Percentiles rank a stretch among this genome's conserved stretches.
These are phyloP conservation scores for Butyriboletus loyo DNA, from an alignment of 768 basidiomycete genomes.

Conservation along the genomic window DNA sequence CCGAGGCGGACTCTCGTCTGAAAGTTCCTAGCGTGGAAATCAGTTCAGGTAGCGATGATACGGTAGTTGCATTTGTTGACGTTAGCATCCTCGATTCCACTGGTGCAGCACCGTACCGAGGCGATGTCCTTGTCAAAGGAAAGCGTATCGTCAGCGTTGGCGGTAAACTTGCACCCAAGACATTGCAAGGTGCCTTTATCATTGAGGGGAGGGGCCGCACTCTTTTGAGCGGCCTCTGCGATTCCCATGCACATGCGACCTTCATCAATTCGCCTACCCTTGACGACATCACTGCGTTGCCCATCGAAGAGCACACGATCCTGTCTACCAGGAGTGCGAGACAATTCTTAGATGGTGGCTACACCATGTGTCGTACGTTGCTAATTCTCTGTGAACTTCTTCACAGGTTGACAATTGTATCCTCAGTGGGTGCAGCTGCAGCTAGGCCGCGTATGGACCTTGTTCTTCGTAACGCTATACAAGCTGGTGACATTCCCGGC, in stretches of 20 bases:
- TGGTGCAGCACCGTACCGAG: constrained; percentile 30
- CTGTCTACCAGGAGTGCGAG: constrained; percentile 29
- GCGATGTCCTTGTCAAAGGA: constrained; percentile 34
- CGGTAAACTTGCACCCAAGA: constrained; percentile 17
- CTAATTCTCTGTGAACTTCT: not conserved
- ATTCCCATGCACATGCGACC: constrained; percentile 34
- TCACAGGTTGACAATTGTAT: not conserved
- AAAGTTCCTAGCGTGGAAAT: constrained; percentile 27
- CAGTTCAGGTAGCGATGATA: constrained; percentile 17
- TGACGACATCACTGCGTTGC: constrained; percentile 29
- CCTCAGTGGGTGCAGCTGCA: constrained; percentile 34
- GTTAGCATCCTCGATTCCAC: constrained; percentile 38
- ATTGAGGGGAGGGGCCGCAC: constrained; percentile 34
- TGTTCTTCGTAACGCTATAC: constrained; percentile 34
- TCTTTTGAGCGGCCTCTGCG: constrained; percentile 36
- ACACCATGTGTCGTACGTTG: constrained; percentile 36
- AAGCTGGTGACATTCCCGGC: constrained; percentile 33
- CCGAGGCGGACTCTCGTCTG: constrained; percentile 19
- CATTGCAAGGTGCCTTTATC: constrained; percentile 19
- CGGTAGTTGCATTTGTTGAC: constrained; percentile 23
- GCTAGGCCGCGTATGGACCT: constrained; percentile 34
- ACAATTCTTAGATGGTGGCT: constrained; percentile 36
- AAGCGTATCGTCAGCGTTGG: constrained; percentile 31
- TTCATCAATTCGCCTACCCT: constrained; percentile 32
- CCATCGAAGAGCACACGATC: constrained; percentile 33